These are phyloP conservation scores for Backusella westeae DNA, from an alignment of 192 early-diverging fungal genomes.

Conservation along the genomic window DNA sequence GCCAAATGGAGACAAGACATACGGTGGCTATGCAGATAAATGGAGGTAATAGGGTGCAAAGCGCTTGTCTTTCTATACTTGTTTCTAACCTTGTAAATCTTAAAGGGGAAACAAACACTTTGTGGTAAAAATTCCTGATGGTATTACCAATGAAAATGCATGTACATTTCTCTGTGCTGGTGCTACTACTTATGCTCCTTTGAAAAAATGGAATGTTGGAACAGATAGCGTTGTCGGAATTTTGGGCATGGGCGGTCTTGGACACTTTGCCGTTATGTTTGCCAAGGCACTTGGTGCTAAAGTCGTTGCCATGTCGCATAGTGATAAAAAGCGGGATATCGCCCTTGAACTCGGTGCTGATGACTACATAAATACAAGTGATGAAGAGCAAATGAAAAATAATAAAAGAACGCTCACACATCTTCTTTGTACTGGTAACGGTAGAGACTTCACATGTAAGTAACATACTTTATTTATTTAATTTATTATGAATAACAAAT, in stretches of 20 bases:
- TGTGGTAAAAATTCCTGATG: constrained; percentile 55
- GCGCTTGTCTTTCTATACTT: neutral
- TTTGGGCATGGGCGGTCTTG: constrained; percentile 39
- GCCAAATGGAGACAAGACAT: constrained; percentile 24
- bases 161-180: constrained; percentile 76
- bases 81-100: neutral
- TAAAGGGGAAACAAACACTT: constrained; percentile 45
- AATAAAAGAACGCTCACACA: constrained; percentile 19
- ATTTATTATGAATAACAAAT: neutral
- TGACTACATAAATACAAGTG: constrained; percentile 21
- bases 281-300: constrained; percentile 43
- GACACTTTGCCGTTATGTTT: constrained; percentile 59
- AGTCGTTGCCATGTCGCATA: constrained; percentile 54
- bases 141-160: constrained; percentile 48
- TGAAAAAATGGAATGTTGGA: constrained; percentile 37
- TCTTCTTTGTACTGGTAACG: constrained; percentile 17
- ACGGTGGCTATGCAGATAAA: constrained; percentile 38
- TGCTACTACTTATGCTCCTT: constrained; percentile 55
- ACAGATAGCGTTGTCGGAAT: constrained; percentile 19
- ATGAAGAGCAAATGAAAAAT: constrained; percentile 14
- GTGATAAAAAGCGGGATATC: constrained; percentile 55
- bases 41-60: constrained; percentile 22
- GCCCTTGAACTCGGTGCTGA: constrained; percentile 53
- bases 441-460: constrained; percentile 11
- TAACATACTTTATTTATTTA: neutral